phyloP scores from a whole-genome alignment of 106 monocot species.

The Narthecium ossifragum region DNA sequence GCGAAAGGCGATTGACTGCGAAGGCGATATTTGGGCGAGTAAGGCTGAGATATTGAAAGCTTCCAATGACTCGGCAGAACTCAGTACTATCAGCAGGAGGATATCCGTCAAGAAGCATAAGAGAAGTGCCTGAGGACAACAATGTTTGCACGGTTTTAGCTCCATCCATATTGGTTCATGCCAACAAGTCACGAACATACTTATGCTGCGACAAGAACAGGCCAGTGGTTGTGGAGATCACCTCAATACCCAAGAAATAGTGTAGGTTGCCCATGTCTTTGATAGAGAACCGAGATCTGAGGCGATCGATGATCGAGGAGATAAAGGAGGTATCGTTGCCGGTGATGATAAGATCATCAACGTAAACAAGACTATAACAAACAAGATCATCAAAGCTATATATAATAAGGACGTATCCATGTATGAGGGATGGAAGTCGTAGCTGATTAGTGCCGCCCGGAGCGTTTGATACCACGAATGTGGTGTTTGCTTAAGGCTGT shows the following conservation, averaged over 20 bases:
- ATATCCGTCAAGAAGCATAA: neutral
- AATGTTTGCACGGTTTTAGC: neutral
- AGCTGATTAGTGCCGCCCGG: neutral
- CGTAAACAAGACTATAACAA: too few species aligned
- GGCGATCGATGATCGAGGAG: too few species aligned
- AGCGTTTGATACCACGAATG: conserved; percentile 1
- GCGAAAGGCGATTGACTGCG: neutral
- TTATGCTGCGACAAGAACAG: neutral
- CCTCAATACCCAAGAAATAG: conserved; percentile 8
- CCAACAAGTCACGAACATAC: conserved; percentile 1
- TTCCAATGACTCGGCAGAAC: neutral
- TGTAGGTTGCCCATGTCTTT: conserved; percentile 3
- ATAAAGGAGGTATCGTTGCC: neutral
- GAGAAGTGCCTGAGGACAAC: neutral
- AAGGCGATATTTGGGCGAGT: neutral
- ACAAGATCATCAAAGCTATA: neutral
- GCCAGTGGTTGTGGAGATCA: neutral
- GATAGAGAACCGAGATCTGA: neutral
- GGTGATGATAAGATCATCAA: neutral
- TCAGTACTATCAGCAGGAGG: neutral
- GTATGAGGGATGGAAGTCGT: neutral
- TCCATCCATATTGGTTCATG: neutral
- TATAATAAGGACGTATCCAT: neutral
- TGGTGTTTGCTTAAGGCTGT: too few species aligned
- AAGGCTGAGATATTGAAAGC: neutral